phyloP scores from a whole-genome alignment of 192 early-diverging fungal genomes.

The Backusella westeae region DNA sequence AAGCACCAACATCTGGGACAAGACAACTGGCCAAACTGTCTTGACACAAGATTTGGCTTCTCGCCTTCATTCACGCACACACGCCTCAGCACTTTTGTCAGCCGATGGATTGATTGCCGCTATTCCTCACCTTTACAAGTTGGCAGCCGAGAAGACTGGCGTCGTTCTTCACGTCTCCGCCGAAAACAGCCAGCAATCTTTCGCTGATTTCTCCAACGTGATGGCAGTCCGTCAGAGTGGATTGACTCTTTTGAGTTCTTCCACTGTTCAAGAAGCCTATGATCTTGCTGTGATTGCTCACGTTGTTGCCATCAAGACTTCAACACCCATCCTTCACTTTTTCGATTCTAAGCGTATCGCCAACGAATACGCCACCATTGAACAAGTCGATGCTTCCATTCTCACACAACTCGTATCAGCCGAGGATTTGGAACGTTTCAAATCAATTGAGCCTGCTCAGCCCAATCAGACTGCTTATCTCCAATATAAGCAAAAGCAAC shows the following conservation, averaged over 20 bases:
- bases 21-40: slow-evolving; percentile 34
- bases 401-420: slow-evolving; percentile 33
- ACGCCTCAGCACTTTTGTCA: slow-evolving; percentile 31
- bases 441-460: slow-evolving; percentile 7
- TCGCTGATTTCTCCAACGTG: slow-evolving; percentile 53
- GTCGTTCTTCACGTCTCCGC: slow-evolving; percentile 56
- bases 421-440: slow-evolving; percentile 43
- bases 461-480: slow-evolving; percentile 20
- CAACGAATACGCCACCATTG: slow-evolving; percentile 33
- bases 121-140: slow-evolving; percentile 57
- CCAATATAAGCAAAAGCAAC: slow-evolving; percentile 21
- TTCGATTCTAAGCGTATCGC: slow-evolving; percentile 44
- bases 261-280: slow-evolving; percentile 73
- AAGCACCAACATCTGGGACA: slow-evolving; percentile 33
- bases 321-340: slow-evolving; percentile 63
- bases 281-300: slow-evolving; percentile 84
- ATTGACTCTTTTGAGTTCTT: slow-evolving; percentile 74
- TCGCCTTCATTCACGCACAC: slow-evolving; percentile 23
- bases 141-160: slow-evolving; percentile 44
- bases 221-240: slow-evolving; percentile 77
- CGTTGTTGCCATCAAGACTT: slow-evolving; percentile 59
- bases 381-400: slow-evolving; percentile 31
- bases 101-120: slow-evolving; percentile 40
- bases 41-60: slow-evolving; percentile 27
- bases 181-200: slow-evolving; percentile 28